Evolutionary conservation across 768 basidiomycete genomes (phyloP).

Genomic region (Boletus bicolor): DNA sequence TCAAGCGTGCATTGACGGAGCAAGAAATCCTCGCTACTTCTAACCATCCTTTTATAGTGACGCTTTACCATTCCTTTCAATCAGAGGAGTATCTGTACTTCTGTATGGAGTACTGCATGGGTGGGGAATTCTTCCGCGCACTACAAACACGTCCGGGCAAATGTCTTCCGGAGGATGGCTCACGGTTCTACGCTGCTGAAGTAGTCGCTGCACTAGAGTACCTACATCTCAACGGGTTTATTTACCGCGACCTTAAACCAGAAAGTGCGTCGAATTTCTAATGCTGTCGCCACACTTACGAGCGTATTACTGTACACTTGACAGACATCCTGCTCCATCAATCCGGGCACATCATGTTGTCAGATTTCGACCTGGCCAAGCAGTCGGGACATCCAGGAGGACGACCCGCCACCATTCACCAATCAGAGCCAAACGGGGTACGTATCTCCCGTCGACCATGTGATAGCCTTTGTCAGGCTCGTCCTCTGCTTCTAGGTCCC

Average conservation of each 20-base stretch:
- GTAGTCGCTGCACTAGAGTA: constrained; percentile 98
- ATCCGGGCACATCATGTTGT: constrained; percentile 98
- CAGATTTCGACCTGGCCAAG: constrained; percentile 98
- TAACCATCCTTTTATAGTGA: constrained; percentile 99
- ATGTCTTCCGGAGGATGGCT: constrained; percentile 92
- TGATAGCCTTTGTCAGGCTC: constrained; percentile 4
- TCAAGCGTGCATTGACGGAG: constrained; percentile 97
- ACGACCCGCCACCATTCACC: constrained; percentile 82
- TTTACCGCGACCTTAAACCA: constrained; percentile 98
- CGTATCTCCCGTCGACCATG: constrained; percentile 26
- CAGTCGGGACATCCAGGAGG: constrained; percentile 85
- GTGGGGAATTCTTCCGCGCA: constrained; percentile 98
- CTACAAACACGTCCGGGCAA: constrained; percentile 95
- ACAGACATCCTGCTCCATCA: constrained; percentile 96
- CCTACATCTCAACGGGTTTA: constrained; percentile 98
- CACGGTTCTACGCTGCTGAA: constrained; percentile 98
- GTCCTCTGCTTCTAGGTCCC: constrained; percentile 56
- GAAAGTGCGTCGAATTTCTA: constrained; percentile 71
- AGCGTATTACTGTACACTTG: not conserved
- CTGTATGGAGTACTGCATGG: constrained; percentile 99
- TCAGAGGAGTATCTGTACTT: constrained; percentile 97
- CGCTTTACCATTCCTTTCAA: constrained; percentile 98
- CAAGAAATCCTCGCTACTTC: constrained; percentile 98
- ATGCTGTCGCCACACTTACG: constrained; percentile 7
- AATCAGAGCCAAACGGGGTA: constrained; percentile 86